phyloP scores from a whole-genome alignment of 192 early-diverging fungal genomes.

The Coemansia sp. region DNA sequence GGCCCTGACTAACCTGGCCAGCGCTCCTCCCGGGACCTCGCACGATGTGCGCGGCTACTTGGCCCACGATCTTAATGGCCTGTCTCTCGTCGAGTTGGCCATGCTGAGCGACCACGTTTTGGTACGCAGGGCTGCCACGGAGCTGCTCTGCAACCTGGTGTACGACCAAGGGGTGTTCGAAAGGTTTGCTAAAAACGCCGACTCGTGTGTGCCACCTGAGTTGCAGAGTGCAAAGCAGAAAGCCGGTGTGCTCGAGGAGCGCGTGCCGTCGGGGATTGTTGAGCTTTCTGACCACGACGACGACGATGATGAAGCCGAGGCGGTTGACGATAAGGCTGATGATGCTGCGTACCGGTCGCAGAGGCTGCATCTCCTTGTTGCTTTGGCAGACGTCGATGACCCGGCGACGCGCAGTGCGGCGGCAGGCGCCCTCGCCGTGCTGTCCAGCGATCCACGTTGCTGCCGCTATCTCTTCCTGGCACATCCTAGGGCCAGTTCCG shows the following conservation, averaged over 20 bases:
- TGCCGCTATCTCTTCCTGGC: conserved; percentile 38
- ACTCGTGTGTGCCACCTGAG: conserved; percentile 13
- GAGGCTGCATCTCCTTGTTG: conserved; percentile 75
- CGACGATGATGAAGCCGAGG: conserved; percentile 8
- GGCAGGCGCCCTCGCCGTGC: conserved; percentile 80
- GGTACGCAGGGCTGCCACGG: conserved; percentile 84
- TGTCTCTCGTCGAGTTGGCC: conserved; percentile 70
- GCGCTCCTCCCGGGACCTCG: conserved; percentile 51
- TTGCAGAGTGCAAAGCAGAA: background rate
- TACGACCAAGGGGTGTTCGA: conserved; percentile 79
- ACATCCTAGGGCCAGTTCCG: conserved; percentile 30
- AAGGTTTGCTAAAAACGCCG: conserved; percentile 56
- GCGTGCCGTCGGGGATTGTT: conserved; percentile 20
- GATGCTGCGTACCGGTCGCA: conserved; percentile 45
- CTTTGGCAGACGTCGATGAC: conserved; percentile 86
- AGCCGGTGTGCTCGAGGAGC: conserved; percentile 1
- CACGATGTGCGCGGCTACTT: conserved; percentile 65
- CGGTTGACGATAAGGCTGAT: background rate
- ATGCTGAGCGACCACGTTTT: conserved; percentile 78
- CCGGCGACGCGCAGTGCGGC: conserved; percentile 78
- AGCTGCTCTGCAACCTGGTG: conserved; percentile 92
- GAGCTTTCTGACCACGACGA: conserved; percentile 34
- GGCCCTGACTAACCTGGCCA: conserved; percentile 90
- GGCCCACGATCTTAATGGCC: conserved; percentile 57
- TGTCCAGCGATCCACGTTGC: conserved; percentile 53